Base-by-base conservation (phyloP, 768 basidiomycete species). In the Termitomyces sp. region DNA sequence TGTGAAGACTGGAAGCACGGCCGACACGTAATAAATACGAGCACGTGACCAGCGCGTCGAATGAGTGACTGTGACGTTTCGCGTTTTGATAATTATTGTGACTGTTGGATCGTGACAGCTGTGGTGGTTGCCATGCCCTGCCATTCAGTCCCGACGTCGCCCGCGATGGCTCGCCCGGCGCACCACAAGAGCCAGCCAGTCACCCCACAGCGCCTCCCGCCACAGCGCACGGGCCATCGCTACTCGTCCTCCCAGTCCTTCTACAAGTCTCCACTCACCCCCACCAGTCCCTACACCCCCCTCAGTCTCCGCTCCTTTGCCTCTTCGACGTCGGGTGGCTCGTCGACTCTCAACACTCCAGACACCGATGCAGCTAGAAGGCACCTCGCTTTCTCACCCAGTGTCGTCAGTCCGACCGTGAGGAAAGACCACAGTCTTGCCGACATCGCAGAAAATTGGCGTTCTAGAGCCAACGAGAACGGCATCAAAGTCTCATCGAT, bases 361-460 rank as follows among this genome's bases (percentile, higher is more conserved):
- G 82, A 78, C 47, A 79, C 79, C 43, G 65, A 73, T 55, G 64
- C 67, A 46, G 62, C 72, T 11, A 70, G 69, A 60, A 60, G 73
- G 50, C 78, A 79, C 60, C 68, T 78, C 67, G 66, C 75, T 38
- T 70, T 75, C 21, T 83, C 80, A 17, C 81, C 77, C 12, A 80
- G 80, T 63, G 75, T 76, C 38, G 56, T 64, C 27, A 69, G 62
- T 59, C 35, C 56, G 54, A 58, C 63, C 38, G 46, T 60, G 9
- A 60, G 51, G 51, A 71, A 73, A 61, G 78, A 78, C 62, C 75
- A 77, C 61, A 80, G 77, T 64, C 73, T 84, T 23, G 81, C 83
- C 16, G 83, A 87, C 66, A 79, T 84, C 38, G 80, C 85, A 5
- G 78, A 80, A 34, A 89, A 82, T 66, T 91, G 89, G 89, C 79